These are phyloP conservation scores for Tuber indicum DNA, from an alignment of 495 filamentous ascomycete genomes.

Conservation along the genomic window DNA sequence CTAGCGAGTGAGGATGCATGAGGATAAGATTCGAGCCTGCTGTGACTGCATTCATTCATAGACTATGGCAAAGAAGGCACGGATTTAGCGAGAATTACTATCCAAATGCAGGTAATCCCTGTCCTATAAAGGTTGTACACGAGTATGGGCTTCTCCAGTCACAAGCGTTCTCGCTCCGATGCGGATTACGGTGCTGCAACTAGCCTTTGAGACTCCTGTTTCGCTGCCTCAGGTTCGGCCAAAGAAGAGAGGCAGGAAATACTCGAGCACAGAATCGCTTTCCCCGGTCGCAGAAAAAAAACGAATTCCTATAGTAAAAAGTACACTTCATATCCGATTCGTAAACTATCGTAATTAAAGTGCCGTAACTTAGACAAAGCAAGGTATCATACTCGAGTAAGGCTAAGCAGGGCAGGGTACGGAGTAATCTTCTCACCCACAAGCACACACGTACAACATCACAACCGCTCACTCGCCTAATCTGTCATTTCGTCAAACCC, in stretches of 20 bases:
- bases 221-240: not conserved
- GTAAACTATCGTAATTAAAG: not conserved
- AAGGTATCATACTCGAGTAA: not conserved
- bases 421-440: not conserved
- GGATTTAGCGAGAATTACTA: not conserved
- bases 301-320: not conserved
- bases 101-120: not conserved
- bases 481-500: not conserved
- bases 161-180: not conserved
- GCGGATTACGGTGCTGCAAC: not conserved
- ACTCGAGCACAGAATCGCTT: not conserved
- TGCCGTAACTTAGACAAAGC: not conserved
- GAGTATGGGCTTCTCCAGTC: not conserved
- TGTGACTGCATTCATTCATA: not conserved
- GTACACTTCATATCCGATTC: not conserved
- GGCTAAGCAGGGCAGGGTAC: not conserved
- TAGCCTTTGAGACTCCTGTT: not conserved
- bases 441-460: not conserved
- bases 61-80: no score
- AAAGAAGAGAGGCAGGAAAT: not conserved
- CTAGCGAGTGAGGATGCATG: not conserved
- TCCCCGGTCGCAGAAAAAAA: not conserved
- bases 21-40: not conserved
- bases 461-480: not conserved
- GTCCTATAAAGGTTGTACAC: not conserved